phyloP scores from a whole-genome alignment of 1,284 basidiomycete species.

The Pholiota adiposa region DNA sequence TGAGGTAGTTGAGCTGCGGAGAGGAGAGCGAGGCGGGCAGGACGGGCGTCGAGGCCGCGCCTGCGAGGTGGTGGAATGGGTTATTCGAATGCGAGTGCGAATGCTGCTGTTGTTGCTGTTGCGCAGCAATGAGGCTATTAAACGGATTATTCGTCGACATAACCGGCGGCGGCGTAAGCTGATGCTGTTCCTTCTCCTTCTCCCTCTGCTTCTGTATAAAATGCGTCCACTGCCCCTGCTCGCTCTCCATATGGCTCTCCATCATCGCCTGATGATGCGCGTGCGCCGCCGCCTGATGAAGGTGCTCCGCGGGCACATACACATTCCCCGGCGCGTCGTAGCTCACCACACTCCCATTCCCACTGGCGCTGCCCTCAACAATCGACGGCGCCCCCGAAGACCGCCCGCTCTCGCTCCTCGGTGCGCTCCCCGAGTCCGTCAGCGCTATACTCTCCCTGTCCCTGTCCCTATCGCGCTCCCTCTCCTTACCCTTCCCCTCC shows the following conservation, averaged over 20 bases:
- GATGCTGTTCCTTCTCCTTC: background rate
- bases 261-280: too few species aligned
- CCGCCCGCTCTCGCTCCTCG: background rate
- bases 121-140: background rate
- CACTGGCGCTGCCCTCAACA: background rate
- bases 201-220: too few species aligned
- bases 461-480: constrained; percentile 1
- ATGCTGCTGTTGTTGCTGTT: background rate
- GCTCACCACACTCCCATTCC: background rate
- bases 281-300: too few species aligned
- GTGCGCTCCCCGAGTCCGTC: background rate
- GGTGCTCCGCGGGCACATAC: background rate
- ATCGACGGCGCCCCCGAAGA: background rate
- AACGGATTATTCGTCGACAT: background rate
- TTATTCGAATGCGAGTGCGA: background rate
- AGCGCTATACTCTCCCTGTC: too few species aligned
- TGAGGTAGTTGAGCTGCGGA: background rate
- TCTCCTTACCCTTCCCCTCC: constrained; percentile 10
- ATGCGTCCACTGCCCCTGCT: too few species aligned
- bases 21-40: background rate
- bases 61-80: background rate
- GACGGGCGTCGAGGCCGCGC: background rate
- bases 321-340: background rate
- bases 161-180: background rate
- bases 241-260: too few species aligned